Evolutionary conservation across 192 early-diverging fungal species (phyloP).

Genomic region (Geosiphon pyriformis): DNA sequence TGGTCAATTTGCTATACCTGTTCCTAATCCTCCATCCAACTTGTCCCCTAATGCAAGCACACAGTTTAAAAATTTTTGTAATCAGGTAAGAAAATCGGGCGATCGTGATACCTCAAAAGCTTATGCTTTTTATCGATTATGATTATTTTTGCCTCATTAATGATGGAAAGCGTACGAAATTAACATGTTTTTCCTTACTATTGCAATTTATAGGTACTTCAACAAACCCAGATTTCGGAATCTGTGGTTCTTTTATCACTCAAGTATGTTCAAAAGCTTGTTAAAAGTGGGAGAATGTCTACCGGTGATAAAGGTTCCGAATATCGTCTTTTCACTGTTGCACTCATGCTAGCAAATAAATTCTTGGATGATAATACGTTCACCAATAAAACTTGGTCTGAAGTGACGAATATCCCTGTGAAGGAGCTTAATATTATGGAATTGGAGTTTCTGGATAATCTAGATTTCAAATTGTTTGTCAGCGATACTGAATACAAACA

Average conservation of each 20-base stretch:
- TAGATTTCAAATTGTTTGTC: constrained; percentile 73
- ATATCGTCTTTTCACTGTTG: constrained; percentile 49
- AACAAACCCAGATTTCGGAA: constrained; percentile 41
- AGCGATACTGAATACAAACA: constrained; percentile 55
- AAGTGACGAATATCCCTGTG: constrained; percentile 78
- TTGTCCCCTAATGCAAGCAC: background rate
- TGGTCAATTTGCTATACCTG: background rate
- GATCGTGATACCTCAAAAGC: too few relatives aligned
- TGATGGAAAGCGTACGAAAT: background rate
- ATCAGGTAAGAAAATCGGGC: background rate
- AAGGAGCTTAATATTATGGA: constrained; percentile 78
- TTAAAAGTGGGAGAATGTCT: constrained; percentile 33
- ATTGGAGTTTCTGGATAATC: constrained; percentile 72
- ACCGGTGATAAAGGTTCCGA: constrained; percentile 51
- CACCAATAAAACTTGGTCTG: constrained; percentile 83
- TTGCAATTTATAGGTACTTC: background rate
- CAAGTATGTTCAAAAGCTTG: constrained; percentile 48
- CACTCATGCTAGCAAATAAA: constrained; percentile 67
- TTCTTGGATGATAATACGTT: constrained; percentile 86
- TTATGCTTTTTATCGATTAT: too few relatives aligned
- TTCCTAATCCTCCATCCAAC: background rate
- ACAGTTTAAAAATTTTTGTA: background rate
- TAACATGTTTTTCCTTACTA: background rate
- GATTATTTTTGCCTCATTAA: background rate
- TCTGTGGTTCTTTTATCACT: constrained; percentile 47